Conservation (phyloP, 495 filamentous ascomycete species). For the Xylaria bambusicola region DNA sequence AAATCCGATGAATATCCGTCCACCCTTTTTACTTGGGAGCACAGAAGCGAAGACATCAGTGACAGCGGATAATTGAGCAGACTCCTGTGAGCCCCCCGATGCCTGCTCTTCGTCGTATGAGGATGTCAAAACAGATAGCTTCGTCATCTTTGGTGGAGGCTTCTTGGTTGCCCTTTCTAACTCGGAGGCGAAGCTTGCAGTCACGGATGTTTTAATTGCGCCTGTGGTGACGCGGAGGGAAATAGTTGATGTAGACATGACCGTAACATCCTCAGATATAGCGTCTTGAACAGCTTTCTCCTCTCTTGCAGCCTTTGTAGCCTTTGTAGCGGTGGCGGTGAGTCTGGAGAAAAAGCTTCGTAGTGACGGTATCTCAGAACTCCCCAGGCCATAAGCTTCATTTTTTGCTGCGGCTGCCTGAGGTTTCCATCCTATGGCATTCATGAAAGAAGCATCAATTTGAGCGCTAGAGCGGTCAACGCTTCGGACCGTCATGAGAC, state of each 20-base stretch:
- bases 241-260: conserved; percentile 66
- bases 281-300: conserved; percentile 56
- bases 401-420: conserved; percentile 41
- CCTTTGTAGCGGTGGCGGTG: conserved; percentile 45
- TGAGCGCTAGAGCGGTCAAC: conserved; percentile 81
- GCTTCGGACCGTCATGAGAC: conserved; percentile 75
- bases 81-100: conserved; percentile 49
- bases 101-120: conserved; percentile 81
- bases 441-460: conserved; percentile 91
- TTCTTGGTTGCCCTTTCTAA: conserved; percentile 98
- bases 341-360: conserved; percentile 80
- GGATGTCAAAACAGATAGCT: conserved; percentile 82
- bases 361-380: conserved; percentile 57
- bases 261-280: conserved; percentile 68
- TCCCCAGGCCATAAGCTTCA: conserved; percentile 39
- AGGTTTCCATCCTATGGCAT: conserved; percentile 79
- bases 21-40: conserved; percentile 80
- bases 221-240: conserved; percentile 88
- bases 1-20: conserved; percentile 95
- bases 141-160: conserved; percentile 83
- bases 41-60: conserved; percentile 86
- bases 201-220: conserved; percentile 70
- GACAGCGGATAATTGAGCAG: conserved; percentile 51
- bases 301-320: conserved; percentile 51
- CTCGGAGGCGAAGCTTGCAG: conserved; percentile 69